phyloP scores from a whole-genome alignment of 176 grass and related monocot genomes.

The Triticum turgidum region DNA sequence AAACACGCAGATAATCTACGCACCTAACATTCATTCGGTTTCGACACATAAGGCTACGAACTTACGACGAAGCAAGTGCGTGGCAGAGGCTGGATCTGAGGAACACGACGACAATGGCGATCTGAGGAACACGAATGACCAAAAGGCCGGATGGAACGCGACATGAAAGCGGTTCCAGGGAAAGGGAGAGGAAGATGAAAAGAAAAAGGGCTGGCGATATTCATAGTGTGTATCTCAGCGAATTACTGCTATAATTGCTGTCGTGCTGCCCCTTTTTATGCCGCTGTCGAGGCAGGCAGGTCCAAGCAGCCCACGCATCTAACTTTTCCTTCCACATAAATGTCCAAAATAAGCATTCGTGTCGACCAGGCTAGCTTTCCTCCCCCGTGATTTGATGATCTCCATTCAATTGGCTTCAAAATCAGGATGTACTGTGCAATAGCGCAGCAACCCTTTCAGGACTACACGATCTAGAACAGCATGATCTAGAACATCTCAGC shows the following conservation, averaged over 20 bases:
- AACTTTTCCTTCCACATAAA: slow-evolving; percentile 56
- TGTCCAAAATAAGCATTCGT: slow-evolving; percentile 45
- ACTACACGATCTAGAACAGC: neutral
- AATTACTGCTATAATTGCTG: slow-evolving; percentile 37
- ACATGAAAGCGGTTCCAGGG: neutral
- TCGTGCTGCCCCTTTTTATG: slow-evolving; percentile 40
- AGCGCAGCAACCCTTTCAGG: neutral
- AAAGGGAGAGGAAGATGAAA: neutral
- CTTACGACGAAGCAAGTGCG: neutral
- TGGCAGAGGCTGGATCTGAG: neutral
- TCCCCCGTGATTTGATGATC: neutral
- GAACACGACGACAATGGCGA: neutral
- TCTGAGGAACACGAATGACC: neutral
- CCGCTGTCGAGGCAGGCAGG: slow-evolving; percentile 20
- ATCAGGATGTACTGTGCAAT: neutral
- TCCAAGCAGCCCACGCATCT: slow-evolving; percentile 32
- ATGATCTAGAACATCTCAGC: neutral
- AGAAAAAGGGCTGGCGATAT: neutral
- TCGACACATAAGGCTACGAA: neutral
- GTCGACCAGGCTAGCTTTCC: slow-evolving; percentile 30
- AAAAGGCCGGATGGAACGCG: slow-evolving; percentile 19
- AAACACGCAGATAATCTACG: neutral
- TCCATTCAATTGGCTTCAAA: slow-evolving; percentile 8
- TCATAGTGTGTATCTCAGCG: slow-evolving; percentile 17
- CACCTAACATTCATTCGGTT: neutral